Evolutionary conservation across 306 rosid genomes (phyloP).

Genomic region (Inga oerstediana): DNA sequence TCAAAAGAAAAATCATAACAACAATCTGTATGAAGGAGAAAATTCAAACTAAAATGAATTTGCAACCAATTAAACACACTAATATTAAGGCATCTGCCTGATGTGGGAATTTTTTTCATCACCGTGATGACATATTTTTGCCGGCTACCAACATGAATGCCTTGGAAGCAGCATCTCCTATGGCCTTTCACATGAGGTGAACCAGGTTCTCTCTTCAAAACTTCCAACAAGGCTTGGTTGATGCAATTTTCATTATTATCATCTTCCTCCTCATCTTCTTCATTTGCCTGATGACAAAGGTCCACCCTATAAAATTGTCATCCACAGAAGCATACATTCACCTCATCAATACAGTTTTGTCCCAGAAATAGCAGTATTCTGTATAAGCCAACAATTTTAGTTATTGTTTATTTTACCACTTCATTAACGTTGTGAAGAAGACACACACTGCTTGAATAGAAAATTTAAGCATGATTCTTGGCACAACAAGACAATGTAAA

Average conservation of each 20-base stretch:
- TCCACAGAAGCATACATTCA: slow-evolving; percentile 34
- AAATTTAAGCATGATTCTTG: too few species aligned
- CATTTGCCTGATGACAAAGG: slow-evolving; percentile 79
- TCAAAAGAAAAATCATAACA: slow-evolving; percentile 45
- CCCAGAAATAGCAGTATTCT: background rate
- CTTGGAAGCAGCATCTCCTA: slow-evolving; percentile 59
- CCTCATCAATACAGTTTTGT: slow-evolving; percentile 34
- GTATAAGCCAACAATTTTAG: slow-evolving; percentile 2
- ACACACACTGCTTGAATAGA: too few species aligned
- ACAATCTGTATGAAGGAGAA: slow-evolving; percentile 56
- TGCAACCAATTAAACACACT: background rate
- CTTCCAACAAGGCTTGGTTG: slow-evolving; percentile 53
- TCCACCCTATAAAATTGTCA: slow-evolving; percentile 68
- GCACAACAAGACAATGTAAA: too few species aligned
- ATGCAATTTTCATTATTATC: slow-evolving; percentile 43
- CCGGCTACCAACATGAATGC: slow-evolving; percentile 60
- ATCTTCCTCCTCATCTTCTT: slow-evolving; percentile 69
- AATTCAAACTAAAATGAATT: slow-evolving; percentile 30
- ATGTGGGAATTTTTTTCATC: slow-evolving; percentile 19
- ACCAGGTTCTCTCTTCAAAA: slow-evolving; percentile 38
- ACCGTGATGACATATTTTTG: slow-evolving; percentile 69
- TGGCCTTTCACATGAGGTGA: slow-evolving; percentile 39
- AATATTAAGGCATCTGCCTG: background rate
- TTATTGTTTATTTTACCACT: too few species aligned
- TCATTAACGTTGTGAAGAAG: too few species aligned